Evolutionary conservation across 495 filamentous ascomycete species (phyloP).

Genomic region (Penicillium psychrofluorescens): DNA sequence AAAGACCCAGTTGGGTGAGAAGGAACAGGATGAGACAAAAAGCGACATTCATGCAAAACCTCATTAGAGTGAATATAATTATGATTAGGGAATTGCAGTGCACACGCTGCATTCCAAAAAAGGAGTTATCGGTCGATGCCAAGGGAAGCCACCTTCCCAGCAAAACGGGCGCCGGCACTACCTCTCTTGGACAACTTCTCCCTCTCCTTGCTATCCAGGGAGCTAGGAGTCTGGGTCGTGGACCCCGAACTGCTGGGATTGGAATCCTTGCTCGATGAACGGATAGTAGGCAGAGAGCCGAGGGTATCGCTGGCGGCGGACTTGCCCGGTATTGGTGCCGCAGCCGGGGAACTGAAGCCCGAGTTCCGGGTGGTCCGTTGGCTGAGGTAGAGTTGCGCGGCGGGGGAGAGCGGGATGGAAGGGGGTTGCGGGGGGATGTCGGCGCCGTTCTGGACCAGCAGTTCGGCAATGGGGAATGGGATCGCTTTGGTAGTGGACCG

Average conservation of each 20-base stretch:
- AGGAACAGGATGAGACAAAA: conserved; percentile 10
- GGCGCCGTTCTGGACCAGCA: conserved; percentile 89
- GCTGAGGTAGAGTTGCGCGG: conserved; percentile 77
- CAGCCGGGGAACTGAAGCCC: conserved; percentile 16
- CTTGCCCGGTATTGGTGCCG: conserved; percentile 14
- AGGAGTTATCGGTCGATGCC: conserved; percentile 34
- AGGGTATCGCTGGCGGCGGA: conserved; percentile 28
- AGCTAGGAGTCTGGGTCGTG: conserved; percentile 19
- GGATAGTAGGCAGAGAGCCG: conserved; percentile 40
- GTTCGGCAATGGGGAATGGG: conserved; percentile 81
- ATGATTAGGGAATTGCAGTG: conserved; percentile 5
- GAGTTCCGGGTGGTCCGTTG: conserved; percentile 54
- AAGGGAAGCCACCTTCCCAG: conserved; percentile 41
- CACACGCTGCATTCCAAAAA: not conserved
- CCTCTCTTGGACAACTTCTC: conserved; percentile 46
- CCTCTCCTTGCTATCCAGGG: conserved; percentile 33
- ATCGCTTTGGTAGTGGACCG: conserved; percentile 31
- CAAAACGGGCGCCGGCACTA: conserved; percentile 42
- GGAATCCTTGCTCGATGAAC: conserved; percentile 21
- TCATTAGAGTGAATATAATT: conserved; percentile 21
- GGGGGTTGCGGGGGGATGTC: conserved; percentile 69
- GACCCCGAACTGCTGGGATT: conserved; percentile 2
- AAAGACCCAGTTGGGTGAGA: conserved; percentile 3
- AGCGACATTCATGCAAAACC: conserved; percentile 12
- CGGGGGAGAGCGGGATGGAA: conserved; percentile 66